A percentile compares a stretch with the other conserved stretches of the same genome.
Evolutionary conservation across 805 yeast genomes (phyloP).

Genomic region (Yamadazyma scolyti): DNA sequence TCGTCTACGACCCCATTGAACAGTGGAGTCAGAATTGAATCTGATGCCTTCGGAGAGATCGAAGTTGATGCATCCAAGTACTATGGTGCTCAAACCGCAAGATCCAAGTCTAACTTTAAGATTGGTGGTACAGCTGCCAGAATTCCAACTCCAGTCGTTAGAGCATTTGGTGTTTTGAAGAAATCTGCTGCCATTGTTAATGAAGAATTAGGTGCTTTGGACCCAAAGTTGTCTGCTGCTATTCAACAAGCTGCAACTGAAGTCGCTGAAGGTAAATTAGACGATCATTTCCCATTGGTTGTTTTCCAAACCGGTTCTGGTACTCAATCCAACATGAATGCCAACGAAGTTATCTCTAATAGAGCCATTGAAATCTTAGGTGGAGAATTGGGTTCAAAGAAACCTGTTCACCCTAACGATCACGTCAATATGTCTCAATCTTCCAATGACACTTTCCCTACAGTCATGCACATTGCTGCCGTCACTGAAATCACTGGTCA

Average conservation of each 20-base stretch:
- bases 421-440: conserved; percentile 98
- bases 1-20: conserved; percentile 22
- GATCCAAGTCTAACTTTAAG: conserved; percentile 90
- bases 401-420: conserved; percentile 96
- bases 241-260: conserved; percentile 94
- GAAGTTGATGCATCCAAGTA: conserved; percentile 82
- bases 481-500: conserved; percentile 77
- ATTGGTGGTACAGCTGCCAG: conserved; percentile 90
- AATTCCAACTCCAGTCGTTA: conserved; percentile 87
- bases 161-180: conserved; percentile 91
- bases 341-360: conserved; percentile 97
- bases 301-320: conserved; percentile 99
- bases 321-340: conserved; percentile 98
- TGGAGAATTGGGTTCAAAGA: conserved; percentile 87
- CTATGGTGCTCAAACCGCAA: conserved; percentile 98
- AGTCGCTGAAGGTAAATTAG: conserved; percentile 86
- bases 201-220: conserved; percentile 71
- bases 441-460: conserved; percentile 98
- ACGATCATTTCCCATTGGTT: conserved; percentile 94
- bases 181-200: conserved; percentile 94
- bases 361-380: conserved; percentile 96
- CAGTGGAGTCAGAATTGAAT: conserved; percentile 60
- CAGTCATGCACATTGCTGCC: conserved; percentile 99
- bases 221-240: conserved; percentile 77
- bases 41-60: conserved; percentile 96